Evolutionary conservation across 495 filamentous ascomycete species (phyloP), one percentile per base, ranked within the genome.

Genomic region (Annulohypoxylon bovei): DNA sequence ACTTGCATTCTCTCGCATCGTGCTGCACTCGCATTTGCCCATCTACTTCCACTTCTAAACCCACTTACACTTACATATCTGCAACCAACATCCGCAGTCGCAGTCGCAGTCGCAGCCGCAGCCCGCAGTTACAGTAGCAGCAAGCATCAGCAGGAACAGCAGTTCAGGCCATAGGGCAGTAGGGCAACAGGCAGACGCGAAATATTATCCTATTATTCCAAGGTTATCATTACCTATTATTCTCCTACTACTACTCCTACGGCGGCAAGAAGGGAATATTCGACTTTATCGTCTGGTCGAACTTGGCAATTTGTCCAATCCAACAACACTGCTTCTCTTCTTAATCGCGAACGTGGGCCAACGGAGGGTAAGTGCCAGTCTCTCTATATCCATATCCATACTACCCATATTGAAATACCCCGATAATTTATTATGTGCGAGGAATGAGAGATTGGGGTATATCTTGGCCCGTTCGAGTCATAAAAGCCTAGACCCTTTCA

Each of bases 361-460:
- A 68, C 64, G 40, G 65, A 72, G 59, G 64, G 65, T 72, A 65
- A 72, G 60, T 72, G 49, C 46, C 46, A 56, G 16, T 64, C 12
- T 58, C 55, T 35, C 22, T 40, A 57, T 42, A 42, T 42, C 39
- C 39, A 42, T 18, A 42, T 7, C 39, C 39, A 7, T 42, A 42
- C 20, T 55, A 62, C 64, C 32, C 28, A 66, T 63, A 67, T 67
- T 71, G 18, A 55, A 59, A 63, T 67, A 50, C 69, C 69, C 65
- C 65, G 55, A 72, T 58, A 72, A 72, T 72, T 46, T 68, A 68
- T 72, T 72, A 59, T 46, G 39, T 33, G 6, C 11, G n/a, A 56
- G 60, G 62, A 53, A 65, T 61, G 18, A 44, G 28, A 63, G 62
- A 67, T 55, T 59, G 40, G 52, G 46, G 63, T 33, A 37, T 42